Evolutionary conservation across 2,329 filamentous ascomycete species (phyloP).

Genomic region (Calonectria ilicicola): DNA sequence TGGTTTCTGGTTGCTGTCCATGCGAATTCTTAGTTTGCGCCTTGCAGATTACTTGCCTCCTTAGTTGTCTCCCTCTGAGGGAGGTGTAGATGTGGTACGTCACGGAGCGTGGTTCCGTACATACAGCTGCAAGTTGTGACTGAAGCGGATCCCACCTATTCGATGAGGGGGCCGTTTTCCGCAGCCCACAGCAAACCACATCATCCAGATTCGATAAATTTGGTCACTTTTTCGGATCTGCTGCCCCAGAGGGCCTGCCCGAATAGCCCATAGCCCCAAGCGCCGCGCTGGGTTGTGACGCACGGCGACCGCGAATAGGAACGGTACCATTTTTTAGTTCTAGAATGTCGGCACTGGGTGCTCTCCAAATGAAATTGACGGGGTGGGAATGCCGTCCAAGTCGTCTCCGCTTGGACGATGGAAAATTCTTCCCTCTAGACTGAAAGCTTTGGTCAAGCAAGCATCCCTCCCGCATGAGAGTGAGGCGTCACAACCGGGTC

Average conservation of each 20-base stretch:
- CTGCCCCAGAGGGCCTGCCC: background rate
- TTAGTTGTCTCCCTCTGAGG: background rate
- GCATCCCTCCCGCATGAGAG: conserved; percentile 23
- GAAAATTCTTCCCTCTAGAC: conserved; percentile 9
- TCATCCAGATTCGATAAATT: conserved; percentile 1
- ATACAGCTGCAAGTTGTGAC: conserved; percentile 11
- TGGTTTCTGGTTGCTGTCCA: conserved; percentile 2
- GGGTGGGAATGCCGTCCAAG: conserved; percentile 29
- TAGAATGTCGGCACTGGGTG: conserved; percentile 13
- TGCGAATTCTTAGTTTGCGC: conserved; percentile 3
- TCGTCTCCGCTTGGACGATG: conserved; percentile 15
- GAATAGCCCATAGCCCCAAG: conserved; percentile 3
- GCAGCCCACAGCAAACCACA: conserved; percentile 11
- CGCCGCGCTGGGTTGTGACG: background rate
- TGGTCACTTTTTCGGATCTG: conserved; percentile 9
- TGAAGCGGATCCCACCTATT: conserved; percentile 18
- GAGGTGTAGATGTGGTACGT: background rate
- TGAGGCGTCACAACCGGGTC: conserved; percentile 12
- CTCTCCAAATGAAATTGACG: conserved; percentile 35
- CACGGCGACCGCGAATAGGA: background rate
- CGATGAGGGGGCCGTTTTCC: conserved; percentile 4
- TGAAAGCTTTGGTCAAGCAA: conserved; percentile 3
- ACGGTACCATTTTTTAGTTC: conserved; percentile 8
- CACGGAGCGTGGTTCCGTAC: conserved; percentile 1
- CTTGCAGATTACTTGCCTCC: conserved; percentile 6